Conservation (phyloP, 768 basidiomycete genomes). For the Tephrocybe sp. region DNA sequence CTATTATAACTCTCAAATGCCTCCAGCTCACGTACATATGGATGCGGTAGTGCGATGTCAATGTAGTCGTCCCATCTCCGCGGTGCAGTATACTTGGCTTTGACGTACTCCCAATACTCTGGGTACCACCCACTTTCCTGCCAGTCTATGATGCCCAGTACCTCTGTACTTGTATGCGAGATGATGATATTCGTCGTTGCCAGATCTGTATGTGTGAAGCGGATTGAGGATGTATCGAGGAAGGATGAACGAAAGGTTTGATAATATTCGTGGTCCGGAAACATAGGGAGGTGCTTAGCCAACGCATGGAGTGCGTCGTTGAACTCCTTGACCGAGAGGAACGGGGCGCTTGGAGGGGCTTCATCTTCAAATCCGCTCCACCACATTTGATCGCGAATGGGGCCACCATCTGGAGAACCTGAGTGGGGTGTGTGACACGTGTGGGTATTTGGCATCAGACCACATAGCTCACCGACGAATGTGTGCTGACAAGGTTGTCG, state of each 20-base stretch:
- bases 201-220: constrained; percentile 6
- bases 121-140: constrained; percentile 19
- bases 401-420: constrained; percentile 2
- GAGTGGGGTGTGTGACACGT: not conserved
- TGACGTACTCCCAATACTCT: constrained; percentile 20
- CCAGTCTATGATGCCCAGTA: constrained; percentile 21
- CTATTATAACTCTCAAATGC: not conserved
- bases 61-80: not conserved
- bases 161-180: constrained; percentile 5
- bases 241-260: not conserved
- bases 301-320: not conserved
- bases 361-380: not conserved
- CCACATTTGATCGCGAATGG: constrained; percentile 3
- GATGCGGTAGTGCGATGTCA: not conserved
- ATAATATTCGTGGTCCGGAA: not conserved
- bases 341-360: not conserved
- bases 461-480: not conserved
- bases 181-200: constrained; percentile 1
- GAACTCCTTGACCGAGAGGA: not conserved
- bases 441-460: not conserved
- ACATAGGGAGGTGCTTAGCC: not conserved
- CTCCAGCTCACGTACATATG: not conserved
- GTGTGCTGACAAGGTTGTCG: not conserved
- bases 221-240: not conserved
- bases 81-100: not conserved